These are phyloP conservation scores for Auxenochlorella pyrenoidosa DNA, from an alignment of 139 green algal species.

Conservation along the genomic window DNA sequence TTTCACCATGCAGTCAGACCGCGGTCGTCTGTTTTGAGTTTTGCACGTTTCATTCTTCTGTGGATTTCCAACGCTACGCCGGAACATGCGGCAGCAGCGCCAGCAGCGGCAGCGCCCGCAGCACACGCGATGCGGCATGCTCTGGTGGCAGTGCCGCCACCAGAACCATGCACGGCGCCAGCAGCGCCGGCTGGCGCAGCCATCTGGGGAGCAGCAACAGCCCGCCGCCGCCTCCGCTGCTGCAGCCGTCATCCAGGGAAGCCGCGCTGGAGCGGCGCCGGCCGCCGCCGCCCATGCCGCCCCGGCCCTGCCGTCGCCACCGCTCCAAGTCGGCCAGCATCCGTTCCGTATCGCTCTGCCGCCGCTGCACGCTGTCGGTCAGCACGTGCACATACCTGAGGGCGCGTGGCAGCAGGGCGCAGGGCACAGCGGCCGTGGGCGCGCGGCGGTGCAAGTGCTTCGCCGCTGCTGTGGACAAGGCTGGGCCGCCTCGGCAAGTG, in stretches of 20 bases:
- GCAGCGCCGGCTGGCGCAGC: neutral
- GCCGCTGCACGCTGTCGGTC: conserved; percentile 7
- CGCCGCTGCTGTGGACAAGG: too few species aligned
- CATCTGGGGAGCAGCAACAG: neutral
- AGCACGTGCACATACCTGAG: conserved; percentile 41
- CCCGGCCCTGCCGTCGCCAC: neutral
- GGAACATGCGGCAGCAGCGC: conserved; percentile 1
- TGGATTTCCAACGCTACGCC: neutral
- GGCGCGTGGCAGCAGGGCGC: too few species aligned
- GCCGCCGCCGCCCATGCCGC: neutral
- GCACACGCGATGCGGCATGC: neutral
- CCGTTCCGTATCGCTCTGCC: conserved; percentile 32
- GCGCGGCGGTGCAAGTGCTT: too few species aligned
- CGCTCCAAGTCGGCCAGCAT: conserved; percentile 48
- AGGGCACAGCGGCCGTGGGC: too few species aligned
- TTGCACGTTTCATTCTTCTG: too few species aligned
- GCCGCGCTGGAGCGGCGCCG: neutral
- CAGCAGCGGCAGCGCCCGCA: conserved; percentile 3
- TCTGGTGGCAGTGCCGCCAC: neutral
- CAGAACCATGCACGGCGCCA: neutral
- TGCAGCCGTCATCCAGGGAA: neutral
- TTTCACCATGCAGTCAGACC: too few species aligned
- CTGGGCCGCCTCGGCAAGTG: too few species aligned
- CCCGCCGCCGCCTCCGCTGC: neutral
- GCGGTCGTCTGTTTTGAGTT: too few species aligned